These are phyloP conservation scores for Glarea lozoyensis DNA, from an alignment of 495 filamentous ascomycete species.

Conservation along the genomic window DNA sequence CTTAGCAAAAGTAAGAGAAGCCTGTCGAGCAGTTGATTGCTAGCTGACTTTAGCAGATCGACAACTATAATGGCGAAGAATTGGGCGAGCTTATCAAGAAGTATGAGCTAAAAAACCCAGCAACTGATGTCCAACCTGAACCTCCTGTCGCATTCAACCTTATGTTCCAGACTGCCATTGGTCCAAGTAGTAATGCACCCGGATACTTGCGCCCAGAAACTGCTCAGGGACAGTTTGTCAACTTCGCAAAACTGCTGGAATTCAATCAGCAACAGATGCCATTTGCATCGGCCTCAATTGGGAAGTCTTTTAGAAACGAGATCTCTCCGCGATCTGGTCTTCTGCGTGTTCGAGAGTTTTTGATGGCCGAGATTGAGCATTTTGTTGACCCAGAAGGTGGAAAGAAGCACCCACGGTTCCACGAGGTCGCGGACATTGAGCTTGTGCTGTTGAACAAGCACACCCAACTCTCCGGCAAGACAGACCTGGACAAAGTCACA, in stretches of 20 bases:
- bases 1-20: conserved; percentile 44
- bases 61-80: conserved; percentile 65
- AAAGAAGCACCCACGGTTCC: conserved; percentile 65
- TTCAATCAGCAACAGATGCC: conserved; percentile 67
- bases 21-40: not conserved
- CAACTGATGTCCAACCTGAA: conserved; percentile 44
- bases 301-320: conserved; percentile 73
- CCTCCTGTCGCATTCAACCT: conserved; percentile 68
- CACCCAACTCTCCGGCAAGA: conserved; percentile 53
- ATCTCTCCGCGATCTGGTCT: conserved; percentile 67
- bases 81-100: conserved; percentile 64
- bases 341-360: conserved; percentile 70
- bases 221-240: conserved; percentile 68
- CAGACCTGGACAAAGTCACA: conserved; percentile 38
- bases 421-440: conserved; percentile 56
- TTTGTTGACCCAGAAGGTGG: conserved; percentile 64
- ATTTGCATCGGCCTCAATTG: conserved; percentile 70
- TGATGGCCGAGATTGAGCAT: conserved; percentile 80
- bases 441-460: conserved; percentile 49
- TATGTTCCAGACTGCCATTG: conserved; percentile 71
- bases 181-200: conserved; percentile 47
- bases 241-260: conserved; percentile 69
- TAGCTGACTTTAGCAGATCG: conserved; percentile 36
- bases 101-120: conserved; percentile 60
- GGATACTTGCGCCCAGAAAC: conserved; percentile 67